These are phyloP conservation scores for Penicillium expansum DNA, from an alignment of 2,329 filamentous ascomycete species.

Conservation along the genomic window DNA sequence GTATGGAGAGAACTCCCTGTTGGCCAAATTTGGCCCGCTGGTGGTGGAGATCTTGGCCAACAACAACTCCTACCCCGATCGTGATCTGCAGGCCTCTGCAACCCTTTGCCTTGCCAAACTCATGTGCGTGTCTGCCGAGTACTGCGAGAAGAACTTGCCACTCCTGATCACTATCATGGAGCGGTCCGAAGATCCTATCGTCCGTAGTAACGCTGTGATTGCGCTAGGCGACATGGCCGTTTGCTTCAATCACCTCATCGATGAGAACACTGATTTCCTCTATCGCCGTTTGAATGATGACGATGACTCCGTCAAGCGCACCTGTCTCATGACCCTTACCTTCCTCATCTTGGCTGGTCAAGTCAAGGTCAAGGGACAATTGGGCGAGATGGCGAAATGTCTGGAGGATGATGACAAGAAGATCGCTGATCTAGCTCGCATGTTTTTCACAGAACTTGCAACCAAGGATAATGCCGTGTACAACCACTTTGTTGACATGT, in stretches of 20 bases:
- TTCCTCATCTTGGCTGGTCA: conserved; percentile 96
- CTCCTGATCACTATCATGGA: conserved; percentile 98
- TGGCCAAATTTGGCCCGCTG: conserved; percentile 87
- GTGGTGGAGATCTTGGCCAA: conserved; percentile 93
- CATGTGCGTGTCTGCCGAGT: conserved; percentile 97
- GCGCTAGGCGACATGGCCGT: conserved; percentile 98
- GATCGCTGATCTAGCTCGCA: conserved; percentile 87
- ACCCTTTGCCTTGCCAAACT: conserved; percentile 94
- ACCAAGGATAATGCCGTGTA: conserved; percentile 99
- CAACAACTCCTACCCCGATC: conserved; percentile 87
- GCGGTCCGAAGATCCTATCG: conserved; percentile 84
- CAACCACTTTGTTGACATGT: conserved; percentile 99
- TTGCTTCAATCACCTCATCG: conserved; percentile 98
- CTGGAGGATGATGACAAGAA: conserved; percentile 93
- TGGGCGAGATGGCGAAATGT: conserved; percentile 99
- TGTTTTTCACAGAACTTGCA: conserved; percentile 98
- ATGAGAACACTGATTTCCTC: conserved; percentile 97
- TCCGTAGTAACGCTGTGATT: conserved; percentile 93
- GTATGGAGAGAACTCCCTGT: conserved; percentile 76
- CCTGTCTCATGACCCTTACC: conserved; percentile 96
- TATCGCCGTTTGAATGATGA: conserved; percentile 89
- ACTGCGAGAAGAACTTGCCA: conserved; percentile 88
- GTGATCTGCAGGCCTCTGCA: conserved; percentile 85
- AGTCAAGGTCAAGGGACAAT: conserved; percentile 97
- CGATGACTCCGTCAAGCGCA: conserved; percentile 88